These are phyloP conservation scores for Trametes sp. DNA, from an alignment of 1,284 basidiomycete genomes.

Conservation along the genomic window DNA sequence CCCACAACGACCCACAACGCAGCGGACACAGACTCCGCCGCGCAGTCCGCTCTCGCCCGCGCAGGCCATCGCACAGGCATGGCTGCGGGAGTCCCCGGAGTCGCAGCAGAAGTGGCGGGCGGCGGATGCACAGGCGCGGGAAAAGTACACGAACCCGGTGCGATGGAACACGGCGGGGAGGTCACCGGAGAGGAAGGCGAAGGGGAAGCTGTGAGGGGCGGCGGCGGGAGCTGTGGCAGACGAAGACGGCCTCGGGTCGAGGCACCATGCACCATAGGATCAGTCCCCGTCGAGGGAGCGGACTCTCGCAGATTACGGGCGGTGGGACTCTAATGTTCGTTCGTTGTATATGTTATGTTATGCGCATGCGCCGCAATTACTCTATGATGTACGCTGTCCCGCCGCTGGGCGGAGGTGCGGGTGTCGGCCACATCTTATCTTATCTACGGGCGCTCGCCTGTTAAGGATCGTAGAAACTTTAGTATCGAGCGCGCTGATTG, in stretches of 20 bases:
- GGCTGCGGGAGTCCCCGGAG: conserved; percentile 65
- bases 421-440: conserved; percentile 27
- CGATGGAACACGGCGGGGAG: conserved; percentile 33
- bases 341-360: conserved; percentile 31
- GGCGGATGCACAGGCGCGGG: conserved; percentile 54
- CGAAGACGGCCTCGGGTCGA: conserved; percentile 5
- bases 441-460: conserved; percentile 17
- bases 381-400: neutral
- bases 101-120: conserved; percentile 64
- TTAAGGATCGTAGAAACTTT: conserved; percentile 30
- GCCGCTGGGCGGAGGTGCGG: no score
- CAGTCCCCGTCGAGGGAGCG: conserved; percentile 34
- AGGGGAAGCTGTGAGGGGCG: conserved; percentile 30
- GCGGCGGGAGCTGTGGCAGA: conserved; percentile 21
- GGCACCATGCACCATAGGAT: conserved; percentile 29
- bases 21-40: conserved; percentile 29
- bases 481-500: conserved; percentile 32
- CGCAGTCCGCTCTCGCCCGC: conserved; percentile 53
- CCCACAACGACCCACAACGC: conserved; percentile 32
- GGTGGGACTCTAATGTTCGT: conserved; percentile 34
- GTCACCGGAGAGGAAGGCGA: conserved; percentile 26
- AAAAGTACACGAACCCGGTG: conserved; percentile 43
- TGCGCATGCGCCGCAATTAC: conserved; percentile 20
- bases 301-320: conserved; percentile 32
- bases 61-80: conserved; percentile 70